A percentile compares a stretch with the other conserved stretches of the same genome.
Evolutionary conservation across 768 basidiomycete species (phyloP).

Genomic region (Termitomyces sp.): DNA sequence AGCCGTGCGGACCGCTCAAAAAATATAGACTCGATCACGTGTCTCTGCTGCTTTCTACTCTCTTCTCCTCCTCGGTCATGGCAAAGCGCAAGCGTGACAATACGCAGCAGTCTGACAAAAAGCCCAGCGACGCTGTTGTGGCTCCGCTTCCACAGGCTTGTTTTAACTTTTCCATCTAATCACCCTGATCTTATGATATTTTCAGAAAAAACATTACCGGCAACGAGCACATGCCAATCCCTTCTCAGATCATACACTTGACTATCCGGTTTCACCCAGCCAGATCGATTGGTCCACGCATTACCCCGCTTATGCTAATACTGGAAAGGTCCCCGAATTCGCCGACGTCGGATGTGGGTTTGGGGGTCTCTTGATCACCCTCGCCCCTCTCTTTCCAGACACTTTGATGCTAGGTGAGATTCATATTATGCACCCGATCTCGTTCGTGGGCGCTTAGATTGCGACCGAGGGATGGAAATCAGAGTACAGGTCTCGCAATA

Average conservation of each 20-base stretch:
- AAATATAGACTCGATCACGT: constrained; percentile 21
- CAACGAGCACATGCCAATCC: constrained; percentile 85
- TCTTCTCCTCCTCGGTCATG: constrained; percentile 17
- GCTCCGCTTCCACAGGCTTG: constrained; percentile 49
- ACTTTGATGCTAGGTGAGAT: constrained; percentile 87
- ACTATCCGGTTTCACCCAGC: constrained; percentile 77
- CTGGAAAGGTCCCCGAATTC: constrained; percentile 78
- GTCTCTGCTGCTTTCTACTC: constrained; percentile 12
- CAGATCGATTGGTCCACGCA: constrained; percentile 79
- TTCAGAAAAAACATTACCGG: constrained; percentile 78
- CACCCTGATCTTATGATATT: background rate
- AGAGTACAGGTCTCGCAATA: constrained; percentile 95
- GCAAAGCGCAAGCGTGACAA: constrained; percentile 30
- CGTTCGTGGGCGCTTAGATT: background rate
- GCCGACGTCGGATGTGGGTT: constrained; percentile 99
- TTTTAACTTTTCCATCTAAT: background rate
- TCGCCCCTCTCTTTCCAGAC: constrained; percentile 89
- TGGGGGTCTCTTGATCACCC: constrained; percentile 85
- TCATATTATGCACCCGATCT: constrained; percentile 3
- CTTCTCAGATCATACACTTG: constrained; percentile 84
- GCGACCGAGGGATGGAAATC: constrained; percentile 86
- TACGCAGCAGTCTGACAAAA: constrained; percentile 11
- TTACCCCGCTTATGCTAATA: constrained; percentile 66
- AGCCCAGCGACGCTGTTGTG: constrained; percentile 9
- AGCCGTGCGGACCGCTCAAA: constrained; percentile 1